Percentiles rank a stretch among this genome's conserved stretches.
These are phyloP conservation scores for Cladophialophora chaetospira DNA, from an alignment of 2,329 filamentous ascomycete genomes.

Conservation along the genomic window DNA sequence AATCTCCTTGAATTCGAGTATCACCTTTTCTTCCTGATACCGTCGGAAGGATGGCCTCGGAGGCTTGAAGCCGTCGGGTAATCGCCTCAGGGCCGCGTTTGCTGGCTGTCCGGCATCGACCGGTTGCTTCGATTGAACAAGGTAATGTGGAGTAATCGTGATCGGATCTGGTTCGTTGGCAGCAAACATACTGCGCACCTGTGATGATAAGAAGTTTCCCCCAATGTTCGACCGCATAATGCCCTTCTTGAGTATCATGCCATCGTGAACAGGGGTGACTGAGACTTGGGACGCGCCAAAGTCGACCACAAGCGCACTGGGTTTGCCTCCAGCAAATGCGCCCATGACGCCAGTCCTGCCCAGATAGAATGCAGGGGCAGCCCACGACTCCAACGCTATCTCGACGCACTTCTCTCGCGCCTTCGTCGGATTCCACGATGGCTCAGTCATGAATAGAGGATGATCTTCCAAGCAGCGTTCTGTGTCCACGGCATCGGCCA, in stretches of 20 bases:
- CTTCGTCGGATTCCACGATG: constrained; percentile 87
- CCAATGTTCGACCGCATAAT: constrained; percentile 82
- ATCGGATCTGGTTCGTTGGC: constrained; percentile 67
- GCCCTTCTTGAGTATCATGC: constrained; percentile 88
- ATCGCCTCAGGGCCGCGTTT: constrained; percentile 70
- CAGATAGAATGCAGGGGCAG: constrained; percentile 90
- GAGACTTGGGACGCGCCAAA: constrained; percentile 86
- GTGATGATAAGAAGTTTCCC: constrained; percentile 85
- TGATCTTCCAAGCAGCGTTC: constrained; percentile 85
- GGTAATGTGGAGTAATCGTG: constrained; percentile 78
- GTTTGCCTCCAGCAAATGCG: constrained; percentile 89
- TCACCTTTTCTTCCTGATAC: constrained; percentile 86
- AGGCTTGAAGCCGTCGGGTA: constrained; percentile 63
- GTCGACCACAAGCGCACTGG: constrained; percentile 88
- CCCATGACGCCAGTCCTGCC: constrained; percentile 86
- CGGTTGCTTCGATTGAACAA: constrained; percentile 81
- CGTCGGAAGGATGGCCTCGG: constrained; percentile 71
- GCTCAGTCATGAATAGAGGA: constrained; percentile 90
- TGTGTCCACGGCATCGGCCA: constrained; percentile 62
- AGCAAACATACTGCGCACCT: constrained; percentile 79
- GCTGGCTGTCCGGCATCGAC: constrained; percentile 84
- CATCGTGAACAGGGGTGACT: constrained; percentile 89
- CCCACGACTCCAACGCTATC: constrained; percentile 96
- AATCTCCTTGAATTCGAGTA: constrained; percentile 97
- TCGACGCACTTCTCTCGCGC: constrained; percentile 92